Conservation (phyloP, 352 stramenopile genomes). For the Elongisporangium prolatum region DNA sequence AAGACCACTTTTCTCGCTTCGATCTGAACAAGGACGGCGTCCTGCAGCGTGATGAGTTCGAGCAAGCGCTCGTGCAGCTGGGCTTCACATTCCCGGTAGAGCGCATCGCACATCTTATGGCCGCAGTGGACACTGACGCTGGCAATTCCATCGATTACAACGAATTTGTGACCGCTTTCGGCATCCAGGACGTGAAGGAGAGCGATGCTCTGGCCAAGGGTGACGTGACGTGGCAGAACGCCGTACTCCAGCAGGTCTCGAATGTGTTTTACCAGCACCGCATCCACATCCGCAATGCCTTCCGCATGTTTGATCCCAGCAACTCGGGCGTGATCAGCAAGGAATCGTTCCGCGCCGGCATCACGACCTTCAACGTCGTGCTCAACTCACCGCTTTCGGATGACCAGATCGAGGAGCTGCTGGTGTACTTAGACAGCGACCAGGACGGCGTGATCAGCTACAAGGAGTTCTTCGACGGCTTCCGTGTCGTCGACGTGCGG, state of each 20-base stretch:
- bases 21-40: slow-evolving; percentile 85
- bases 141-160: slow-evolving; percentile 90
- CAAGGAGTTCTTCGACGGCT: slow-evolving; percentile 93
- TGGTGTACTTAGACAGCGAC: slow-evolving; percentile 86
- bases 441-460: slow-evolving; percentile 90
- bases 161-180: slow-evolving; percentile 90
- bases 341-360: slow-evolving; percentile 84
- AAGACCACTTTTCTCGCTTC: slow-evolving; percentile 83
- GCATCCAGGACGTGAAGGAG: slow-evolving; percentile 77
- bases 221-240: slow-evolving; percentile 88
- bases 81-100: slow-evolving; percentile 53
- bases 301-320: slow-evolving; percentile 89
- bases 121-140: slow-evolving; percentile 83
- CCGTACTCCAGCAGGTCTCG: slow-evolving; percentile 90
- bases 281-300: slow-evolving; percentile 90
- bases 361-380: slow-evolving; percentile 86
- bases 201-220: slow-evolving; percentile 42
- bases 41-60: slow-evolving; percentile 72
- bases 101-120: slow-evolving; percentile 74
- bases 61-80: slow-evolving; percentile 59
- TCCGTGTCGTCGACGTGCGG: slow-evolving; percentile 81
- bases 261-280: slow-evolving; percentile 94
- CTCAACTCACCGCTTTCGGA: slow-evolving; percentile 89
- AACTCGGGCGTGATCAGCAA: slow-evolving; percentile 75
- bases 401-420: slow-evolving; percentile 89